Conservation (phyloP, 805 yeast genomes). For the Saccharomycopsis sp. region DNA sequence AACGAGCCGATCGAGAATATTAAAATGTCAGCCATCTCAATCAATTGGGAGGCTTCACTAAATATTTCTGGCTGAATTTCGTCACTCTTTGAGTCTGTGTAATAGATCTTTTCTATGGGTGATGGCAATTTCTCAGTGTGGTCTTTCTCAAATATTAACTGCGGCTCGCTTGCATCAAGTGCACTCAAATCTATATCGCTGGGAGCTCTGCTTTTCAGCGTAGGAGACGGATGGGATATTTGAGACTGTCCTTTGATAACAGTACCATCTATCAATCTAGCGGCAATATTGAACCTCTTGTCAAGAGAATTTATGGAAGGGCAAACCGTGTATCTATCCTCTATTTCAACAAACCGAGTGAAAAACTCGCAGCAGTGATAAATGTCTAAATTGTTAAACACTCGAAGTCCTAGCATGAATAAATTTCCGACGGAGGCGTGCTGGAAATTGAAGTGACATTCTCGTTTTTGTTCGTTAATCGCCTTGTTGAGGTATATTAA, state of each 20-base stretch:
- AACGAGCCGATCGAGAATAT: constrained; percentile 82
- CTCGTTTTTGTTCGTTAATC: constrained; percentile 42
- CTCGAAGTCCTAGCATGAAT: constrained; percentile 72
- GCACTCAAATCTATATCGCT: constrained; percentile 21
- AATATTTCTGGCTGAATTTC: constrained; percentile 76
- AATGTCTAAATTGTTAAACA: constrained; percentile 47
- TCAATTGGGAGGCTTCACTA: constrained; percentile 44
- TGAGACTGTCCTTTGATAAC: constrained; percentile 87
- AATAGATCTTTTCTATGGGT: constrained; percentile 66
- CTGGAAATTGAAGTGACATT: constrained; percentile 61
- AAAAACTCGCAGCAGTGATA: constrained; percentile 11
- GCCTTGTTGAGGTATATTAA: constrained; percentile 2
- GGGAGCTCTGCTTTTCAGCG: constrained; percentile 23
- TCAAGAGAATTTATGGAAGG: constrained; percentile 15
- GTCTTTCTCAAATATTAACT: constrained; percentile 62
- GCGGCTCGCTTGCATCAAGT: constrained; percentile 35
- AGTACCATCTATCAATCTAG: constrained; percentile 58
- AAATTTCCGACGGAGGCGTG: constrained; percentile 82
- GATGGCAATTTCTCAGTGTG: constrained; percentile 58
- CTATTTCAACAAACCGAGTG: constrained; percentile 9
- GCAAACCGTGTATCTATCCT: constrained; percentile 8
- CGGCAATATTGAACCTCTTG: constrained; percentile 78
- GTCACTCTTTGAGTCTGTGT: constrained; percentile 82
- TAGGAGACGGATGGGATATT: constrained; percentile 73
- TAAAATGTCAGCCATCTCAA: constrained; percentile 46